Conservation (phyloP, 805 yeast species). For the Candida golubevii region DNA sequence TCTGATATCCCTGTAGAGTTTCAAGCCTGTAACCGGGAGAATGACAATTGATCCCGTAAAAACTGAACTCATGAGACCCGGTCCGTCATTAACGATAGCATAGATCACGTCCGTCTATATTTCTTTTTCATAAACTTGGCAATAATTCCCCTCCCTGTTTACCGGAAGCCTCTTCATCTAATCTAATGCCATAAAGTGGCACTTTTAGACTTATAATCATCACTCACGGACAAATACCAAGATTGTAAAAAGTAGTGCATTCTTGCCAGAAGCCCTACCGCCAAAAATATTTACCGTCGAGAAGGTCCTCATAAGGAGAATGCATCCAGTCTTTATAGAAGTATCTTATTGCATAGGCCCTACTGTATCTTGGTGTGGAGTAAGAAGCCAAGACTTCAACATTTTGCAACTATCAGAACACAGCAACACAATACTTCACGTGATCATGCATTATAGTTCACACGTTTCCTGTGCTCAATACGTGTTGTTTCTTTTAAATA, state of each 20-base stretch:
- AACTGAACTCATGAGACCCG: constrained; percentile 11
- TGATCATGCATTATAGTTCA: constrained; percentile 12
- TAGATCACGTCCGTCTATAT: constrained; percentile 14
- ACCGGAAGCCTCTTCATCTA: constrained; percentile 19
- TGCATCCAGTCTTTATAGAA: constrained; percentile 11
- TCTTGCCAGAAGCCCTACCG: constrained; percentile 75
- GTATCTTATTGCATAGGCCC: constrained; percentile 18
- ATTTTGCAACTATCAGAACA: constrained; percentile 15
- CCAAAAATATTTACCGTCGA: constrained; percentile 49
- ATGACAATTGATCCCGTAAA: constrained; percentile 12
- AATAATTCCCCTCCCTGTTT: constrained; percentile 10
- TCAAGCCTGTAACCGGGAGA: constrained; percentile 16
- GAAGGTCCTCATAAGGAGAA: constrained; percentile 15
- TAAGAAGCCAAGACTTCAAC: constrained; percentile 17
- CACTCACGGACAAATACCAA: constrained; percentile 11
- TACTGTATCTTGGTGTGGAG: constrained; percentile 14
- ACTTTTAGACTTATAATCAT: constrained; percentile 6
- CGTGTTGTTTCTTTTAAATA: too few species aligned
- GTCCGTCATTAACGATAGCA: constrained; percentile 19
- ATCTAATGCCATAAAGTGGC: constrained; percentile 14
- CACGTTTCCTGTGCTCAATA: too few species aligned
- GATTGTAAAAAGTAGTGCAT: constrained; percentile 57
- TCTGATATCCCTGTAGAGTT: constrained; percentile 14
- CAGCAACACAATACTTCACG: constrained; percentile 14
- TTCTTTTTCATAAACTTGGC: constrained; percentile 10